Base-by-base conservation (phyloP, 345 rosid species). In the Angophora floribunda region DNA sequence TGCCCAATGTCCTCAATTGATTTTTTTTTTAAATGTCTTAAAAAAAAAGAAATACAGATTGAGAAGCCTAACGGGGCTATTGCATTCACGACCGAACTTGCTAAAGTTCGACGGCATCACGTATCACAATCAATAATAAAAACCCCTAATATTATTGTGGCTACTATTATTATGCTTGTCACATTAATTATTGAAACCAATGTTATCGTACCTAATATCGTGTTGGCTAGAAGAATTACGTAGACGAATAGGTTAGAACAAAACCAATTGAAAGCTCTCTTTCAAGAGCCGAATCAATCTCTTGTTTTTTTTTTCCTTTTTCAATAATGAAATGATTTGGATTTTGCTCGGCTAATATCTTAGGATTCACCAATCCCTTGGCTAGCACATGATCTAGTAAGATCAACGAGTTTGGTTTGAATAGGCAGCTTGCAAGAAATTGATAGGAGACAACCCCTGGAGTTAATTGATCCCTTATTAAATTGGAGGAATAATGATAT, bases 331-430 rank as follows among this genome's bases (percentile, higher is more conserved):
- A 45, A 6, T 32, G 44, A 67, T 67, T 4, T 32, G 21, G 22
- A 67, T 32, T 16, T 75, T 1, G 4, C 26, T 7, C 2, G 1
- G 36, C 7, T 75, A 36, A 22, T 36, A 26, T 15, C 12, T 1
- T 1, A 0, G 21, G 47, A 61, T 28, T 28, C 15, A 26, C 11
- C 3, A 70, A 70, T 32, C 24, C 6, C 80, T 11, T 75, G 1
- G 1, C 45, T 0, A 10, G 4, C 7, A 70, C 7, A 36, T 1
- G 2, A 0, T 7, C 7, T 17, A 6, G 16, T 36, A 4, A 36
- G 36, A 17, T 32, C 4, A 3, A 1, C 6, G 9, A 2, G 17
- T 67, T 67, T 32, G 2, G 1, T 30, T 0, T 75, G 1, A 2
- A 41, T 75, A 0, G 13, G 10, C 19, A 13, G 1, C 0, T 9